Base-by-base conservation (phyloP, 495 filamentous ascomycete species). In the Podospora australis region DNA sequence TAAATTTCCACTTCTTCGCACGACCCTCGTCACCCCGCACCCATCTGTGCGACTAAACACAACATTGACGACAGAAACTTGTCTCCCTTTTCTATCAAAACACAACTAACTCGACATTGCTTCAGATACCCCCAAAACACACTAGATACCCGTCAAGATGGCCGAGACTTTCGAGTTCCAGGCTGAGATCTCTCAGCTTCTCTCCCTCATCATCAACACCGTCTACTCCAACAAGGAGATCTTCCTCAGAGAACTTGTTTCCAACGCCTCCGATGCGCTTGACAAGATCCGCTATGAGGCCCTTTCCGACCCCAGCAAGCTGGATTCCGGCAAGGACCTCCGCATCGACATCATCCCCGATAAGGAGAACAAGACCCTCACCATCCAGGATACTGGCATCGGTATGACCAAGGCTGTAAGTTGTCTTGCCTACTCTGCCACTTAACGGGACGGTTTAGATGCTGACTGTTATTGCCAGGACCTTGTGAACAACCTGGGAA, bases 221-320 rank as follows among this genome's bases (percentile, higher is more conserved):
- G 92, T 98, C 77, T 98, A 98, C 83, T 96, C 90, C 55, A 98
- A 98, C 81, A 98, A 98, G 82, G 92, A 96, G 77, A 98, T 98
- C 72, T 98, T 97, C 83, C 75, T 98, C 58, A 79, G 92, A 82
- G 92, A 98, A 71, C 69, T 98, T 59, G 86, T 98, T 59, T 97
- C 92, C 71, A 98, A 98, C 77, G 81, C 82, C 63, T 96, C 91
- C 58, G 92, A 98, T 84, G 92, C 92, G 50, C 81, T 98, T 55
- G 92, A 98, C 83, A 98, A 98, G 85, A 96, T 98, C 74, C 86
- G 92, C 66, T 98, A 98, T 79, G 85, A 95, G 78, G 79, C 94
- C 57, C 81, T 98, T 51, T 96, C 92, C 53, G 94, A 98, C 68
- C 88, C 92, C 59, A 87, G 82, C 78, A 90, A 95, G 79, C 88